Evolutionary conservation across 306 rosid genomes (phyloP).

Genomic region (Alnus rubra): DNA sequence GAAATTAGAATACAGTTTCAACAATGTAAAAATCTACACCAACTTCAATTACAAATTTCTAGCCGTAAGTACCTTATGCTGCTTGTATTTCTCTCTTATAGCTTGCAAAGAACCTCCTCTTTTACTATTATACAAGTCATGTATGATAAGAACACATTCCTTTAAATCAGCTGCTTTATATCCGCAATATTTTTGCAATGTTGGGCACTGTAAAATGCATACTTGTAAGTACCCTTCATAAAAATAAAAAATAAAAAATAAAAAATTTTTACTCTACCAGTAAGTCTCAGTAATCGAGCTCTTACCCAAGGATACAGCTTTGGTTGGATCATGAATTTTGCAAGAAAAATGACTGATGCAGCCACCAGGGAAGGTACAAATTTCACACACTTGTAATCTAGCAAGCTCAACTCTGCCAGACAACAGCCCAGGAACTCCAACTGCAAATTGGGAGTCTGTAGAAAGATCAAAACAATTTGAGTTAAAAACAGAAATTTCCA

Average conservation of each 20-base stretch:
- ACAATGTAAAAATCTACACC: background rate
- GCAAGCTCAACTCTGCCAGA: constrained; percentile 83
- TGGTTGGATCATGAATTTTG: constrained; percentile 60
- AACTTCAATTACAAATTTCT: background rate
- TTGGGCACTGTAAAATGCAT: constrained; percentile 39
- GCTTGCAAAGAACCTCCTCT: constrained; percentile 64
- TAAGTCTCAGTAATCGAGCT: background rate
- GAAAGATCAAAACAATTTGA: background rate
- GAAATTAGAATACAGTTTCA: constrained; percentile 10
- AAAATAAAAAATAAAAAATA: background rate
- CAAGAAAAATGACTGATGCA: constrained; percentile 69
- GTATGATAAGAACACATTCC: constrained; percentile 58
- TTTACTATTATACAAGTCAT: constrained; percentile 69
- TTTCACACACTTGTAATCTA: constrained; percentile 72
- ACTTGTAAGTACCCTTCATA: constrained; percentile 10
- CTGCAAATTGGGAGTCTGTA: constrained; percentile 56
- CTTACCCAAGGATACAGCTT: constrained; percentile 78
- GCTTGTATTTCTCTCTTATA: constrained; percentile 76
- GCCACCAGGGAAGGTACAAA: constrained; percentile 88
- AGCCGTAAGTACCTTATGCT: constrained; percentile 58
- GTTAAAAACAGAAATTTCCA: background rate
- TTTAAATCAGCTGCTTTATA: constrained; percentile 61
- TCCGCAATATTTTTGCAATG: constrained; percentile 49
- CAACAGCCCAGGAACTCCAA: constrained; percentile 73
- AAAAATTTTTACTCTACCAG: background rate